A percentile compares a stretch with the other conserved stretches of the same genome.
Conservation (phyloP, 2,329 filamentous ascomycete species). For the Aspergillus alliaceus region DNA sequence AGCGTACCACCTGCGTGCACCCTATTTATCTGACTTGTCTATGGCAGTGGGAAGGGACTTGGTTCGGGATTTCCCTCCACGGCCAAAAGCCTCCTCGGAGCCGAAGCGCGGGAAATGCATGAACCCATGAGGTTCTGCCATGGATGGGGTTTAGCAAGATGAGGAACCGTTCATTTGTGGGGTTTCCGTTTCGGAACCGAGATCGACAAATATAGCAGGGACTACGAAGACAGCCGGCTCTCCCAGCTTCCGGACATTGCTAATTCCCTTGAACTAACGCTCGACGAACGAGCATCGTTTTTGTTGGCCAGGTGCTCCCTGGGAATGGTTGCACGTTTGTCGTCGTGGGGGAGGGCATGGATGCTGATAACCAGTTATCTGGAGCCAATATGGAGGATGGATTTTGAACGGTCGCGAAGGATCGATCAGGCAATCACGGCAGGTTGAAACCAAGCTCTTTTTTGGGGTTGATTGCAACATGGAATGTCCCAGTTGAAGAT, state of each 20-base stretch:
- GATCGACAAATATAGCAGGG: neutral
- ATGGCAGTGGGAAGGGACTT: too few relatives aligned
- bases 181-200: conserved; percentile 5
- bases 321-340: neutral
- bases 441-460: neutral
- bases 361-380: neutral
- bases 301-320: neutral
- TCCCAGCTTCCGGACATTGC: conserved; percentile 5
- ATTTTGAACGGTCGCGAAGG: neutral
- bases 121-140: neutral
- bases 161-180: neutral
- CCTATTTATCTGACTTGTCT: neutral
- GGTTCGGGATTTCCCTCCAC: neutral
- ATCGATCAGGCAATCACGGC: neutral
- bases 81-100: neutral
- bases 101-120: neutral
- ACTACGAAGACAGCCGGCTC: neutral
- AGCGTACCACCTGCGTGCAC: too few relatives aligned
- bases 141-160: neutral
- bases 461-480: neutral
- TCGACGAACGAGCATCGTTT: neutral
- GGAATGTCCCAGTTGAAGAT: neutral
- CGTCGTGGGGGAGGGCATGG: neutral
- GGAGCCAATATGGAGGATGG: neutral
- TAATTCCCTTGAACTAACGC: neutral